phyloP scores from a whole-genome alignment of 805 yeast species.

The Ogataea ganodermae region DNA sequence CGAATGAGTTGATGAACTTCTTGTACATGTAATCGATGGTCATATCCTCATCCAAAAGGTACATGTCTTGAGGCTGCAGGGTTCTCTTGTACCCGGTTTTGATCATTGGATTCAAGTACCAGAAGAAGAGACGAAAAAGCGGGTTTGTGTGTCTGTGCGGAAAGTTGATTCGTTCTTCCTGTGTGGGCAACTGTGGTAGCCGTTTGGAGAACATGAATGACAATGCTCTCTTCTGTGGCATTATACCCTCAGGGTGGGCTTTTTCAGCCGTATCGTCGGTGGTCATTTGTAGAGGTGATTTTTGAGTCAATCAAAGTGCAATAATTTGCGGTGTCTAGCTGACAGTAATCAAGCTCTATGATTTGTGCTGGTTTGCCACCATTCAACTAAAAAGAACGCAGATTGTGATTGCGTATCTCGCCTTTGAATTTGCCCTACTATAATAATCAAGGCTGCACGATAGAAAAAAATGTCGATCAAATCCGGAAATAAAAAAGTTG shows the following conservation, averaged over 20 bases:
- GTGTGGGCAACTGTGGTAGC: slow-evolving; percentile 52
- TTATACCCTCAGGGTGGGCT: slow-evolving; percentile 6
- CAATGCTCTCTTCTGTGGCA: slow-evolving; percentile 48
- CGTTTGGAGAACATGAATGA: slow-evolving; percentile 50
- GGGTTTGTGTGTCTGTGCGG: slow-evolving; percentile 48
- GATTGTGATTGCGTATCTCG: too few species aligned
- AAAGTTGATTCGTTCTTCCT: slow-evolving; percentile 51
- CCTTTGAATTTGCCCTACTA: too few species aligned
- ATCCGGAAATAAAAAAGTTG: too few species aligned
- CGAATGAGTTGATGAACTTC: slow-evolving; percentile 39
- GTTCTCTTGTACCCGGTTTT: slow-evolving; percentile 72
- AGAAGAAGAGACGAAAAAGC: slow-evolving; percentile 51
- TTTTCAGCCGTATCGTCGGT: slow-evolving; percentile 2
- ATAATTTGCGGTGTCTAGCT: too few species aligned
- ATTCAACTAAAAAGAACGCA: too few species aligned
- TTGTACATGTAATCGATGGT: slow-evolving; percentile 43
- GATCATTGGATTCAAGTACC: slow-evolving; percentile 71
- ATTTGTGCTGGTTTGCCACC: too few species aligned
- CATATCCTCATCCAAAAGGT: slow-evolving; percentile 43
- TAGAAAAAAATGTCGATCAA: too few species aligned
- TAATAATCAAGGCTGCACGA: too few species aligned
- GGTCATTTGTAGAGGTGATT: background rate
- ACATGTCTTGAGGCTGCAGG: slow-evolving; percentile 64
- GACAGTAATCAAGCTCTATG: too few species aligned
- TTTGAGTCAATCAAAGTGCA: too few species aligned